Evolutionary conservation across 352 stramenopile genomes (phyloP).

Genomic region (Phytophthora podocarpi): DNA sequence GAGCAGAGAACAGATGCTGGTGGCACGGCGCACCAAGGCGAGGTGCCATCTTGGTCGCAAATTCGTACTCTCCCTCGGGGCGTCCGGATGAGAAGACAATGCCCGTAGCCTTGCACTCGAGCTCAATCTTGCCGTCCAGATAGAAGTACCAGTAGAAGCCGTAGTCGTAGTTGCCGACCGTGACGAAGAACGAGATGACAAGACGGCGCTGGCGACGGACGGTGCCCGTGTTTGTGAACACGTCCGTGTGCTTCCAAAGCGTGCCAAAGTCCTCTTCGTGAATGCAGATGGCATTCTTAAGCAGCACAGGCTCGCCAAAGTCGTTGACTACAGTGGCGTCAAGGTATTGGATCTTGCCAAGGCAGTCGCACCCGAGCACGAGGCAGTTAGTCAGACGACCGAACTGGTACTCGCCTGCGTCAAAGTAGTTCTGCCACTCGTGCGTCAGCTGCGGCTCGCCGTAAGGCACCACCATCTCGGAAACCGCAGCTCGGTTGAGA

Average conservation of each 20-base stretch:
- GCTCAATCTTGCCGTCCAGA: conserved; percentile 59
- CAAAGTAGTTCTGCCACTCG: conserved; percentile 86
- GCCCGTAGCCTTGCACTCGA: conserved; percentile 84
- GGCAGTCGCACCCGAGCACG: conserved; percentile 76
- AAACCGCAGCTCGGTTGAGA: conserved; percentile 70
- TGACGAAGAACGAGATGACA: conserved; percentile 85
- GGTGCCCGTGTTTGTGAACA: conserved; percentile 33
- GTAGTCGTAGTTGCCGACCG: conserved; percentile 90
- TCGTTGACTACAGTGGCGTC: conserved; percentile 34
- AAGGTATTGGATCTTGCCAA: conserved; percentile 36
- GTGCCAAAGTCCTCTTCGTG: conserved; percentile 38
- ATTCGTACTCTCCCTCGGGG: conserved; percentile 59
- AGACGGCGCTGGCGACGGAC: conserved; percentile 74
- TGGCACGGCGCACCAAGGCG: conserved; percentile 69
- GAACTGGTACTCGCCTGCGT: conserved; percentile 84
- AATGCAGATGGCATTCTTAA: conserved; percentile 41
- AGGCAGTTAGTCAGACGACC: conserved; percentile 80
- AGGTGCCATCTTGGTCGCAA: conserved; percentile 53
- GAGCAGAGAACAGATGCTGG: conserved; percentile 85
- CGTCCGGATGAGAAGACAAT: conserved; percentile 83
- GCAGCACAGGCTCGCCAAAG: conserved; percentile 34
- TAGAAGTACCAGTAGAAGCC: conserved; percentile 54
- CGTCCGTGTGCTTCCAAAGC: conserved; percentile 77
- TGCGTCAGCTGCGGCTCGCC: conserved; percentile 71
- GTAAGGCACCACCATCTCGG: conserved; percentile 90